Base-by-base conservation (phyloP, 495 filamentous ascomycete genomes). In the Penicillium subrubescens region DNA sequence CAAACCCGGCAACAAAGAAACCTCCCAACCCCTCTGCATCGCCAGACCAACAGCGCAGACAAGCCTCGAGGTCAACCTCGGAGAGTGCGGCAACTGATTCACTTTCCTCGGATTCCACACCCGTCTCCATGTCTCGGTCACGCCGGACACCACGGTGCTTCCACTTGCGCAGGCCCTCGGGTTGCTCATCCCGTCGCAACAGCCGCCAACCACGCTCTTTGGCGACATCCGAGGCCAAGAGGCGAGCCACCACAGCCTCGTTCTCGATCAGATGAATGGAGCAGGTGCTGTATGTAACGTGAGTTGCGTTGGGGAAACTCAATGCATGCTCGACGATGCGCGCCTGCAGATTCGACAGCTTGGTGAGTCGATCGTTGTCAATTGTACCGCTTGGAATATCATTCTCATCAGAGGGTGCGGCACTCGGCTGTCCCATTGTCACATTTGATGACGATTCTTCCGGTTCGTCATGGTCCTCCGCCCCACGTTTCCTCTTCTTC, bases 221-320 rank as follows among this genome's bases (percentile, higher is more conserved):
- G 1, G 93, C 94, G 5, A 90, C 74, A 0, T 86, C 77, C 0
- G 90, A 91, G 5, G 69, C 63, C 44, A 98, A 73, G 8, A 93
- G 88, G 23, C 83, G 80, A 19, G 87, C 57, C 8, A 97, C 93
- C 0, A 97, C 95, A 27, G 82, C 72, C 73, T 99, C 95, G 70
- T 99, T 98, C 74, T 99, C 95, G 41, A 88, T 83, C 1, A 87
- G 79, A 73, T 97, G 86, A 27, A 96, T 80, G 0, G 95, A 98
- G 72, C 95, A 99, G 0, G 95, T 99, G 44, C 90, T 94, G 72
- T 99, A 99, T 0, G 90, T 91, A 43, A 98, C 89, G 68, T 83
- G 89, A 4, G 71, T 81, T 0, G 92, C 93, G n/a, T 82, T 77
- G 0, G 93, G 91, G 66, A 97, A 99, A 27, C 77, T 73, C 74